Evolutionary conservation across 2,329 filamentous ascomycete genomes (phyloP).

Genomic region (Aspergillus sp.): DNA sequence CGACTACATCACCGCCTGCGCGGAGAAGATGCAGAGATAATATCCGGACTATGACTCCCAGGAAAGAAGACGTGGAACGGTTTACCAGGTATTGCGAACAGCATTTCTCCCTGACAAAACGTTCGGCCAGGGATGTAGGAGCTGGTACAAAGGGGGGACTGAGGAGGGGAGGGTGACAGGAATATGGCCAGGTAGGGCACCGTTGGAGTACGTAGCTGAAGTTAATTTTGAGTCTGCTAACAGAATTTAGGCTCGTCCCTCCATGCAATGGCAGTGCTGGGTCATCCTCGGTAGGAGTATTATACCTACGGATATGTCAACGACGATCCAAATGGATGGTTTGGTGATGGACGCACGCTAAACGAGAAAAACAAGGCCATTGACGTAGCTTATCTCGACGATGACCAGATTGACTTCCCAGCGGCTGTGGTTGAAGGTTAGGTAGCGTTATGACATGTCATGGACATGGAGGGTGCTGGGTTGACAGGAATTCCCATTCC

Average conservation of each 20-base stretch:
- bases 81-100: slow-evolving; percentile 34
- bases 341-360: slow-evolving; percentile 37
- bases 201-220: background rate
- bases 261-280: slow-evolving; percentile 36
- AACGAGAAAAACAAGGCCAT: slow-evolving; percentile 32
- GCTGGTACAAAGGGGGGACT: slow-evolving; percentile 40
- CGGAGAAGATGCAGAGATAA: slow-evolving; percentile 38
- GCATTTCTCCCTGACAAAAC: slow-evolving; percentile 36
- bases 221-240: too few relatives aligned
- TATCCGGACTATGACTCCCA: slow-evolving; percentile 30
- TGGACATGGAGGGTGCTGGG: too few relatives aligned
- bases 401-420: slow-evolving; percentile 37
- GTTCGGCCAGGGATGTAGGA: slow-evolving; percentile 35
- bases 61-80: slow-evolving; percentile 25
- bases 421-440: too few relatives aligned
- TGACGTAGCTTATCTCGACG: slow-evolving; percentile 36
- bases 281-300: slow-evolving; percentile 40
- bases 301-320: slow-evolving; percentile 39
- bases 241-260: slow-evolving; percentile 31
- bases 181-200: slow-evolving; percentile 34
- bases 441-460: too few relatives aligned
- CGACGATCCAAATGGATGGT: slow-evolving; percentile 31
- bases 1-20: slow-evolving; percentile 36
- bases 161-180: slow-evolving; percentile 31
- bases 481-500: too few relatives aligned